phyloP scores from a whole-genome alignment of 2,329 filamentous ascomycete genomes.

The Penicillium olsonii region DNA sequence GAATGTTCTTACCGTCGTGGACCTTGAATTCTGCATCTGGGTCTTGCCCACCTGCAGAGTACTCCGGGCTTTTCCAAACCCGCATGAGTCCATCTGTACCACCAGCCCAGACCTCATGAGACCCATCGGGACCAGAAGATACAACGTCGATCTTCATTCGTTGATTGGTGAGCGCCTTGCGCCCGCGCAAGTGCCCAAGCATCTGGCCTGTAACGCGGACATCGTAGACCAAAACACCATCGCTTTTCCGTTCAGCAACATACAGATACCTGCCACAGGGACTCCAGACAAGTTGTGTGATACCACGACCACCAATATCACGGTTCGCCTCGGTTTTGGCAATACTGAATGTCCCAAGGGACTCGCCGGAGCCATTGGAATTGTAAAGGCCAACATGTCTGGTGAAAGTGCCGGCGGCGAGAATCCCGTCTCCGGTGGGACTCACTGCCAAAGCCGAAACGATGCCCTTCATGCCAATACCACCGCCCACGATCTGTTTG shows the following conservation, averaged over 20 bases:
- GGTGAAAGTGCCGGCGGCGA: constrained; percentile 61
- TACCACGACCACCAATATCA: constrained; percentile 51
- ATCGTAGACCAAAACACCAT: constrained; percentile 60
- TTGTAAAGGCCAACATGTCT: constrained; percentile 60
- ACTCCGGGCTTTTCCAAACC: constrained; percentile 52
- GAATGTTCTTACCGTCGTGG: constrained; percentile 44
- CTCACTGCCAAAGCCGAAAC: constrained; percentile 55
- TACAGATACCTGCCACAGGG: constrained; percentile 60
- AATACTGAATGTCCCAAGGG: constrained; percentile 54
- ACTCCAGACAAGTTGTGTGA: constrained; percentile 60
- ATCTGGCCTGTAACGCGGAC: constrained; percentile 55
- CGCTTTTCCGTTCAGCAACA: constrained; percentile 58
- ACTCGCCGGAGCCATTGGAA: constrained; percentile 49
- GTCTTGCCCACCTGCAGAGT: constrained; percentile 40
- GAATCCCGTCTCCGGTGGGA: constrained; percentile 44
- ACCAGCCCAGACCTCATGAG: constrained; percentile 61
- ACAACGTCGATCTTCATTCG: constrained; percentile 58
- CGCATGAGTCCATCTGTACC: constrained; percentile 58
- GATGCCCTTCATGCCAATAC: constrained; percentile 57
- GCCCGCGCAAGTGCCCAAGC: constrained; percentile 52
- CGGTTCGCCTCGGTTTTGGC: constrained; percentile 40
- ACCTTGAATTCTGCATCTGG: constrained; percentile 47
- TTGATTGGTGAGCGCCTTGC: constrained; percentile 54
- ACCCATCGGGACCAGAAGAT: constrained; percentile 30
- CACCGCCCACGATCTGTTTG: constrained; percentile 48